Percentiles rank a stretch among this genome's conserved stretches.
Evolutionary conservation across 139 green algal genomes (phyloP).

Genomic region (Chlorella sp.): DNA sequence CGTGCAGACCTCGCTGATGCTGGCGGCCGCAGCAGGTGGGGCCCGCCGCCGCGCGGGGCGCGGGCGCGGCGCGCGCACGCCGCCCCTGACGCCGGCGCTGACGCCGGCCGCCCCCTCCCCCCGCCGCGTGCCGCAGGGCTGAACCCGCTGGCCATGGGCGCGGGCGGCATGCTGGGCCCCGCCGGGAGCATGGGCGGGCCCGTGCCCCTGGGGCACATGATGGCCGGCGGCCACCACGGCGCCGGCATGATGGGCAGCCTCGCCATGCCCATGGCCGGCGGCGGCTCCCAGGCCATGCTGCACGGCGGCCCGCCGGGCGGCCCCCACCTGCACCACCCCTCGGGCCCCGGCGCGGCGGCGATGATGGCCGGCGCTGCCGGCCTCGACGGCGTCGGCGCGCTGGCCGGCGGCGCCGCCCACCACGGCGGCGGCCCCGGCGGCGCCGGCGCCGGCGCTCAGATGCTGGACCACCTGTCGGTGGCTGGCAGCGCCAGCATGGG

Average conservation of each 20-base stretch:
- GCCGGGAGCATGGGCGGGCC: not conserved
- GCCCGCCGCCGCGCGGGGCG: not conserved
- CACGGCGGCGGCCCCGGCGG: too few relatives aligned
- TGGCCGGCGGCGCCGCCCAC: not conserved
- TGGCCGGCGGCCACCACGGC: not conserved
- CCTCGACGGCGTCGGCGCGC: constrained; percentile 1
- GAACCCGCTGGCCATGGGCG: constrained; percentile 6
- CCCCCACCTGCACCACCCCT: not conserved
- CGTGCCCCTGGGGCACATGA: not conserved
- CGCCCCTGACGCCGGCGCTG: too few relatives aligned
- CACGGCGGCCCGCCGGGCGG: constrained; percentile 1
- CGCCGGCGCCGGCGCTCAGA: too few relatives aligned
- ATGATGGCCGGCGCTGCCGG: not conserved
- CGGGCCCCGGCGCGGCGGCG: not conserved
- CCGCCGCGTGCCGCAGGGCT: constrained; percentile 16
- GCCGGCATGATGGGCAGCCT: constrained; percentile 11
- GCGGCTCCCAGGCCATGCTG: constrained; percentile 12
- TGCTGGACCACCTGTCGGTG: too few relatives aligned
- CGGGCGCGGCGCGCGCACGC: too few relatives aligned
- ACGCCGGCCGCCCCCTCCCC: too few relatives aligned
- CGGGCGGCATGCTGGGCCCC: not conserved
- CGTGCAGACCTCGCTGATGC: constrained; percentile 84
- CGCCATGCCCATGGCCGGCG: constrained; percentile 22
- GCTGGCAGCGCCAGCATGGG: too few relatives aligned
- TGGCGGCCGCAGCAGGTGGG: constrained; percentile 19